Conservation (phyloP, 371 early-diverging fungal genomes). For the Sporodiniella umbellata region DNA sequence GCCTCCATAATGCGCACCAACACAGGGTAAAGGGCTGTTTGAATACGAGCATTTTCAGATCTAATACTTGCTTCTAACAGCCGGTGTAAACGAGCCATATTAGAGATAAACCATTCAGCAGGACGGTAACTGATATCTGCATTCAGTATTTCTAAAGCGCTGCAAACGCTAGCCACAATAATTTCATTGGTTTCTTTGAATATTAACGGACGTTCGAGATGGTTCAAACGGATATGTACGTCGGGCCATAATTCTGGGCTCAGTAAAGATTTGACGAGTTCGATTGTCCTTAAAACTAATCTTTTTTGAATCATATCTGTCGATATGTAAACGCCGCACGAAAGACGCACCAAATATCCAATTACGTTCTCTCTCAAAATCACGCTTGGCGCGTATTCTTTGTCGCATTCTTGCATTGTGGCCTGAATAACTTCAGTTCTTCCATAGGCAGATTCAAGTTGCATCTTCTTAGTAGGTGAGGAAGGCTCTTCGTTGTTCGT, state of each 20-base stretch:
- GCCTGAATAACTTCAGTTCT: neutral
- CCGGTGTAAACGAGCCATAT: constrained; percentile 64
- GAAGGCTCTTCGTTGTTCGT: constrained; percentile 2
- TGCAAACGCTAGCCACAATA: constrained; percentile 44
- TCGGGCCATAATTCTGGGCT: constrained; percentile 60
- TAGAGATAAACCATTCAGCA: constrained; percentile 63
- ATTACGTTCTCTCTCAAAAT: constrained; percentile 65
- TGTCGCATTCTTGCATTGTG: neutral
- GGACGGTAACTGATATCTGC: constrained; percentile 61
- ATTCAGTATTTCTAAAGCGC: constrained; percentile 68
- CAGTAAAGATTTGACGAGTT: constrained; percentile 60
- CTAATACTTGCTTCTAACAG: constrained; percentile 68
- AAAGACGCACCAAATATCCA: constrained; percentile 72
- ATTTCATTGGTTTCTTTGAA: constrained; percentile 41
- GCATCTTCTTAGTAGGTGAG: constrained; percentile 8
- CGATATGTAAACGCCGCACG: constrained; percentile 62
- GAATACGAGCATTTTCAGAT: constrained; percentile 61
- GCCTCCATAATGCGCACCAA: constrained; percentile 58
- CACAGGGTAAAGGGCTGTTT: constrained; percentile 64
- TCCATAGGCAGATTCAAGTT: constrained; percentile 8
- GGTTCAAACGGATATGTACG: constrained; percentile 50
- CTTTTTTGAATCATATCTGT: constrained; percentile 42
- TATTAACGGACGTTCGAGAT: constrained; percentile 42
- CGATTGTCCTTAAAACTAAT: constrained; percentile 61
- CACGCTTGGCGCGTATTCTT: constrained; percentile 51